A percentile compares a stretch with the other conserved stretches of the same genome.
phyloP scores from a whole-genome alignment of 2,329 filamentous ascomycete genomes.

The Aphanoascus verrucosus region DNA sequence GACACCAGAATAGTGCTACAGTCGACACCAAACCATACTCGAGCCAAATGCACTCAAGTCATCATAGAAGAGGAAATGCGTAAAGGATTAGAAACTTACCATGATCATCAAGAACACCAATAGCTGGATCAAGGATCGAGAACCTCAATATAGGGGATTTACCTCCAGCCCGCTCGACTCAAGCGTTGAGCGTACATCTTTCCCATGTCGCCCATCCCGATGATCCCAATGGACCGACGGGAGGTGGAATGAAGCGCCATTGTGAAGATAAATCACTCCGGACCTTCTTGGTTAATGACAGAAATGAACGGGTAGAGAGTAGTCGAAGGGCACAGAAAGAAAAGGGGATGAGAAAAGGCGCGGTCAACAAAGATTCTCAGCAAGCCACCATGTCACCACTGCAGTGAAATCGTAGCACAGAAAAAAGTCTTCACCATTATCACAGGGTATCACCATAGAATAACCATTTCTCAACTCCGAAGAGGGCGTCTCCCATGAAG shows the following conservation, averaged over 20 bases:
- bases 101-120: conserved; percentile 17
- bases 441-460: neutral
- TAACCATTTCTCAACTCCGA: neutral
- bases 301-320: neutral
- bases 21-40: conserved; percentile 65
- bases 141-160: conserved; percentile 32
- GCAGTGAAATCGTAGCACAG: neutral
- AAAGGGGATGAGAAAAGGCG: neutral
- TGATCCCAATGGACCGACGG: conserved; percentile 75
- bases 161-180: conserved; percentile 94
- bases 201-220: conserved; percentile 99
- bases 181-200: conserved; percentile 92
- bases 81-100: conserved; percentile 25
- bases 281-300: neutral
- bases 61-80: conserved; percentile 53
- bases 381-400: neutral
- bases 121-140: neutral
- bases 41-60: conserved; percentile 99
- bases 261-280: neutral
- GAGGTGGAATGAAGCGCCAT: conserved; percentile 27
- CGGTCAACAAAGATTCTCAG: neutral
- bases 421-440: neutral
- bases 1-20: conserved; percentile 66
- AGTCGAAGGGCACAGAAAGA: neutral
- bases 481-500: no score